Evolutionary conservation across 371 early-diverging fungal genomes (phyloP).

Genomic region (Rozella allomycis): DNA sequence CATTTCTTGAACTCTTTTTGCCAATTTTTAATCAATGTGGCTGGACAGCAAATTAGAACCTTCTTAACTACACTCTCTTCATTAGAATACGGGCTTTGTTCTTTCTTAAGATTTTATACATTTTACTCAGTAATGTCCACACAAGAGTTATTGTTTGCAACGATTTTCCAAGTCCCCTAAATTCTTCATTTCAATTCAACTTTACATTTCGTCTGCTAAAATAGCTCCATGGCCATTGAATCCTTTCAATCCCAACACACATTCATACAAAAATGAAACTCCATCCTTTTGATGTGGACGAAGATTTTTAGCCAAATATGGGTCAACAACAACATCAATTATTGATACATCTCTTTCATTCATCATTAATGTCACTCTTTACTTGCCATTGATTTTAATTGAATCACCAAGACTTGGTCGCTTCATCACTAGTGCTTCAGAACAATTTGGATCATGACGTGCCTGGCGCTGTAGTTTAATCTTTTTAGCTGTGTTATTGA

Average conservation of each 20-base stretch:
- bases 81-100: slow-evolving; percentile 35
- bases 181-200: slow-evolving; percentile 2
- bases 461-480: too few species aligned
- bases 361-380: too few species aligned
- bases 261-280: slow-evolving; percentile 72
- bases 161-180: slow-evolving; percentile 74
- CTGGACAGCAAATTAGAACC: slow-evolving; percentile 60
- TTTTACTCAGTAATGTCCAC: slow-evolving; percentile 76
- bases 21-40: slow-evolving; percentile 64
- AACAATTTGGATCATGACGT: too few species aligned
- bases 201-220: slow-evolving; percentile 89
- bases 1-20: slow-evolving; percentile 73
- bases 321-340: too few species aligned
- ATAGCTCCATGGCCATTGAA: slow-evolving; percentile 57
- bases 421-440: too few species aligned
- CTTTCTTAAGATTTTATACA: background rate
- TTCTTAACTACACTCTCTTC: slow-evolving; percentile 81
- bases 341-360: too few species aligned
- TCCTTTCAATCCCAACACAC: slow-evolving; percentile 53
- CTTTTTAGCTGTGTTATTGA: too few species aligned
- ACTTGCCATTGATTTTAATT: too few species aligned
- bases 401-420: too few species aligned
- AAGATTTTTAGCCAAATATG: slow-evolving; percentile 18
- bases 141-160: slow-evolving; percentile 65
- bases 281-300: slow-evolving; percentile 55